Conservation (phyloP, 2,329 filamentous ascomycete species). For the Pezizomycotina sp. region DNA sequence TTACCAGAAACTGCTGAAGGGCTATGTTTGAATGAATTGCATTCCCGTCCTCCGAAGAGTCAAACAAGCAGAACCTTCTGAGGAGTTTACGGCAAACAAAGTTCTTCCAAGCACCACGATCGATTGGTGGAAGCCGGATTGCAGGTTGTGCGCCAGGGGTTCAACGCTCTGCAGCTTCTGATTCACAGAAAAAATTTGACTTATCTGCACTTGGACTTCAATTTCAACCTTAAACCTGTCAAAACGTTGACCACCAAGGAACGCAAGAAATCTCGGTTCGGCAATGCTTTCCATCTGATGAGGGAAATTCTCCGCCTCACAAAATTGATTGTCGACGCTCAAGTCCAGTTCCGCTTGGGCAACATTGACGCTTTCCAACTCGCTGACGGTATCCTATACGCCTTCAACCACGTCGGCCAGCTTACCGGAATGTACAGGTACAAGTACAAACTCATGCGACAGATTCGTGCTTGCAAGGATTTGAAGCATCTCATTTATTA, state of each 20-base stretch:
- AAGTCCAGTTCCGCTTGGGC: constrained; percentile 90
- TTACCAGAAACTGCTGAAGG: constrained; percentile 94
- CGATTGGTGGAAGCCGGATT: constrained; percentile 96
- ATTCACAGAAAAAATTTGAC: constrained; percentile 98
- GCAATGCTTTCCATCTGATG: constrained; percentile 98
- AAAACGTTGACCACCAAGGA: constrained; percentile 98
- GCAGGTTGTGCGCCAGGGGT: constrained; percentile 93
- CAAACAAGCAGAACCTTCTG: constrained; percentile 88
- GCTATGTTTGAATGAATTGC: constrained; percentile 90
- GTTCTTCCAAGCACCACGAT: constrained; percentile 99
- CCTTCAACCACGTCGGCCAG: constrained; percentile 97
- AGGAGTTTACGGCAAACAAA: constrained; percentile 87
- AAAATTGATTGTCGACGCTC: constrained; percentile 94
- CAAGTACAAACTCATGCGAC: constrained; percentile 99
- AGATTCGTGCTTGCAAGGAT: constrained; percentile 97
- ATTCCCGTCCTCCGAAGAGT: constrained; percentile 89
- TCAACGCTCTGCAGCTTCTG: constrained; percentile 96
- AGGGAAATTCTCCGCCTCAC: constrained; percentile 89
- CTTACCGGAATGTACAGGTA: constrained; percentile 99
- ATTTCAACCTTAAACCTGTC: constrained; percentile 97
- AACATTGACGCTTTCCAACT: constrained; percentile 99
- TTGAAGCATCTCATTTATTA: constrained; percentile 98
- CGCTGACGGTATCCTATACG: constrained; percentile 95
- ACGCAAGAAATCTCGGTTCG: constrained; percentile 96
- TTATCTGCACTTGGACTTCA: constrained; percentile 96